These are phyloP conservation scores for Metschnikowia santaceciliae DNA, from an alignment of 805 yeast genomes.

Conservation along the genomic window DNA sequence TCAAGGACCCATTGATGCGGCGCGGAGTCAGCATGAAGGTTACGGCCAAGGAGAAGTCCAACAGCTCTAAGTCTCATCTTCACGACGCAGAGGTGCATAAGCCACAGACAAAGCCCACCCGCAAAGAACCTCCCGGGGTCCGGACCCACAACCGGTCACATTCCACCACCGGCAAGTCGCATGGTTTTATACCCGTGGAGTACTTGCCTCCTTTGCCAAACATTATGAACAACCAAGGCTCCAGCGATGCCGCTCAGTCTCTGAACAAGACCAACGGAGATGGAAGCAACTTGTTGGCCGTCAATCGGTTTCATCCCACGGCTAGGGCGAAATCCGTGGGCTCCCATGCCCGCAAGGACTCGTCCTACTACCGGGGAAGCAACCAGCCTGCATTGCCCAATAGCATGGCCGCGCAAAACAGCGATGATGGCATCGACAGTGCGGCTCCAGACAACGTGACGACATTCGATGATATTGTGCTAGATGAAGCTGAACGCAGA, in stretches of 20 bases:
- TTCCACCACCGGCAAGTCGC: constrained; percentile 25
- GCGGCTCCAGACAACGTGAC: constrained; percentile 23
- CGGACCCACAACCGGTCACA: constrained; percentile 21
- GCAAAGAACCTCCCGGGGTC: constrained; percentile 2
- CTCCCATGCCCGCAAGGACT: constrained; percentile 65
- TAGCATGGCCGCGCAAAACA: constrained; percentile 38
- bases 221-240: constrained; percentile 28
- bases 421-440: constrained; percentile 35
- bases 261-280: neutral
- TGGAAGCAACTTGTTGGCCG: neutral
- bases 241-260: constrained; percentile 12
- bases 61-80: constrained; percentile 19
- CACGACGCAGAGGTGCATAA: constrained; percentile 7
- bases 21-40: constrained; percentile 60
- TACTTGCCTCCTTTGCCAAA: constrained; percentile 44
- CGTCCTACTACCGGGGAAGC: constrained; percentile 27
- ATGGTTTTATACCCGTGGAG: constrained; percentile 41
- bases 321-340: constrained; percentile 87
- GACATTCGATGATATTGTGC: constrained; percentile 55
- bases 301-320: constrained; percentile 57
- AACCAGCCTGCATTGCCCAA: constrained; percentile 46
- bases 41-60: constrained; percentile 51
- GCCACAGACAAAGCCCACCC: neutral
- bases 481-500: constrained; percentile 32
- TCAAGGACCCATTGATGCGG: constrained; percentile 44